Percentiles rank a stretch among this genome's conserved stretches.
These are phyloP conservation scores for Sclerotinia glacialis DNA, from an alignment of 2,329 filamentous ascomycete genomes.

Conservation along the genomic window DNA sequence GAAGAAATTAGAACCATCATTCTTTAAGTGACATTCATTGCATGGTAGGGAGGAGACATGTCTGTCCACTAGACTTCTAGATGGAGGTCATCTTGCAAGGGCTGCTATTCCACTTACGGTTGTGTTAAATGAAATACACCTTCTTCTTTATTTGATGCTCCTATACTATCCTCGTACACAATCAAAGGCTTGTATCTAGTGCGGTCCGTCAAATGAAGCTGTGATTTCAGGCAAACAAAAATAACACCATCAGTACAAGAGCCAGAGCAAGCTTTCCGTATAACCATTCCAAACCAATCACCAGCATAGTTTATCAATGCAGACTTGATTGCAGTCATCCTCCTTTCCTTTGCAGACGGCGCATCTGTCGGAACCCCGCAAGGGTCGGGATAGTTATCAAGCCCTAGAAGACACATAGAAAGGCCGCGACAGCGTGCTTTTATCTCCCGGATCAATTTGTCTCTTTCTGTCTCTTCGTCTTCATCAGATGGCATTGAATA, in stretches of 20 bases:
- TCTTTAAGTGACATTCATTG: neutral
- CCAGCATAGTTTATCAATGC: conserved; percentile 25
- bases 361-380: conserved; percentile 24
- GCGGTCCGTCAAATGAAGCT: conserved; percentile 17
- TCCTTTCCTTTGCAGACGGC: conserved; percentile 21
- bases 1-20: neutral
- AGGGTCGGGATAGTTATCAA: conserved; percentile 26
- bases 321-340: conserved; percentile 25
- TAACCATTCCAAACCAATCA: conserved; percentile 31
- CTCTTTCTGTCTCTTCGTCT: neutral
- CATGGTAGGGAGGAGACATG: neutral
- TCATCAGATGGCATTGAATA: neutral
- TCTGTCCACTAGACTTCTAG: neutral
- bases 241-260: conserved; percentile 20
- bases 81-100: too few species aligned
- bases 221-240: conserved; percentile 26
- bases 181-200: conserved; percentile 25
- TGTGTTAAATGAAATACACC: conserved; percentile 27
- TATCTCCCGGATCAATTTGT: conserved; percentile 23
- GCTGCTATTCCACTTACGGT: conserved; percentile 25
- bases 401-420: conserved; percentile 28
- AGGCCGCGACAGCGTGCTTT: conserved; percentile 23
- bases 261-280: conserved; percentile 22
- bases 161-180: conserved; percentile 28
- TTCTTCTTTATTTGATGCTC: conserved; percentile 3